Base-by-base conservation (phyloP, 441 rosid genomes). In the Erodium texanum region DNA sequence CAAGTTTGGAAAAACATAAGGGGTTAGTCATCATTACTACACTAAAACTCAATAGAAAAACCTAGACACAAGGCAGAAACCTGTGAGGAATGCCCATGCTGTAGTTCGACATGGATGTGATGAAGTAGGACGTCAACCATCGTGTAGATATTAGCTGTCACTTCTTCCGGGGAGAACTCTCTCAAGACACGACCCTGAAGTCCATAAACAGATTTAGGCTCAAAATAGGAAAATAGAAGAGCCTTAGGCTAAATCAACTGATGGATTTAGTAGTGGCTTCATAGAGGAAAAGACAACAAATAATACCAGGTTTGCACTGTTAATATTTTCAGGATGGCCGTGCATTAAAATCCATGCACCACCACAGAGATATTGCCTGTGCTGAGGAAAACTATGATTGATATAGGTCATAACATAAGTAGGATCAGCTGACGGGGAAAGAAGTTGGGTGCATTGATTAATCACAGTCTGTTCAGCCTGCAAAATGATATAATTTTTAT, bases 71-170 rank as follows among this genome's bases (percentile, higher is more conserved):
- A 68, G 54, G 18, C 15, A 65, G 15, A 58, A 75, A 93, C 97
- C 99, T 89, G 84, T 61, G 87, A 63, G 50, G 74, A 22, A 81
- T 79, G 97, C 65, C 96, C 97, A 66, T 71, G 86, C 75, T 89
- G 92, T 75, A 87, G 89, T 63, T 91, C 99, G 73, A 83, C 7
- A n/a, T 86, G 86, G 81, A 89, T 71, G 74, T 83, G 79, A 76
- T 93, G 97, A 80, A 93, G 97, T 61, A 91, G 77, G 64, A 93
- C 96, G 83, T 91, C 96, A 66, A 93, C 99, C 93, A 93, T 88
- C 32, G 90, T 85, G 76, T 89, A 93, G 80, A 93, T 91, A 79
- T 93, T 93, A 32, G 82, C 82, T 24, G 96, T 91, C 77, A 93
- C 96, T 80, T 89, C 99, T 73, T 91, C 96, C 16, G 99, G 97